Base-by-base conservation (phyloP, 768 basidiomycete genomes). In the Tricholoma sp. region DNA sequence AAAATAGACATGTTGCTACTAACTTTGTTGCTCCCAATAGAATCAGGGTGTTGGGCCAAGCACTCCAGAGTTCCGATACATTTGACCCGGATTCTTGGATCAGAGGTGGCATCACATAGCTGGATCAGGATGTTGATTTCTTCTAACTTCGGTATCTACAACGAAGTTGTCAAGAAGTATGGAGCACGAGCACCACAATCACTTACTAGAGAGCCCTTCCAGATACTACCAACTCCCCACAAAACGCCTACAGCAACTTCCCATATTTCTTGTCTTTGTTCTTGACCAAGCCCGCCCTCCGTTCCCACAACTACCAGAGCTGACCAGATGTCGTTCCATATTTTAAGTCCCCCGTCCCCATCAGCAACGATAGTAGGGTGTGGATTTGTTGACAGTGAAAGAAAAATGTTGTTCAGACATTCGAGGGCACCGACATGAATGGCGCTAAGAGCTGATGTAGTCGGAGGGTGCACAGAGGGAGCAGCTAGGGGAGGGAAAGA, bases 351-450 rank as follows among this genome's bases (percentile, higher is more conserved):
- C 2, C 71, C 74, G 19, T 77, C 74, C 14, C 72, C 70, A 50
- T 87, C 83, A 3, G 74, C 71, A 11, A 75, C 62, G 10, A 79
- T 67, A 4, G 63, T 70, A 24, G 75, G 61, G 52, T 76, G 78
- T 1, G 79, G 72, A 4, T 76, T 70, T 0, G 80, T 75, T 2
- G 85, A 79, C 11, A 89, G 76, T 3, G 92, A 86, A 34, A 95
- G 76, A 64, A 96, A 88, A 37, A 94, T 77, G 66, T 98, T 97
- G 66, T 91, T 94, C 49, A 98, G 77, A 65, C 94, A 94, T 68
- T 96, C 93, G 24, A 95, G 77, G 9, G 93, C 90, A 61, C 86
- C 80, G 56, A 92, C 77, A 66, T 97, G 94, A 52, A 96, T 84
- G 6, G 88, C 83, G 60, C 89, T 82, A 46, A 98, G 81, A 9